These are phyloP conservation scores for Aspergillus nanangensis DNA, from an alignment of 495 filamentous ascomycete species.

Conservation along the genomic window DNA sequence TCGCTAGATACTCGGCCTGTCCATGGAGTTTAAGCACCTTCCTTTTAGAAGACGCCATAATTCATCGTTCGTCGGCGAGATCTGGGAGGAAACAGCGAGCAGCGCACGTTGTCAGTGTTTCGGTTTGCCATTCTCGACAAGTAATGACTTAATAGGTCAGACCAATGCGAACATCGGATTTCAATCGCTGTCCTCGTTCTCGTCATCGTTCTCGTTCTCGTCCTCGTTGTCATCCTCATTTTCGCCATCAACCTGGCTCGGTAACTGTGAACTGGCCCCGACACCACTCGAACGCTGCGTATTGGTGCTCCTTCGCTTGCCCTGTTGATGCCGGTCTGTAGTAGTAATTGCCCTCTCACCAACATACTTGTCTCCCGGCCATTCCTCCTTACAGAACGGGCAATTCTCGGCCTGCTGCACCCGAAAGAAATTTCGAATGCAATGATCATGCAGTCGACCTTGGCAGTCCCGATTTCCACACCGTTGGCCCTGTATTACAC, in stretches of 20 bases:
- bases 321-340: slow-evolving; percentile 21
- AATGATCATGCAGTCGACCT: slow-evolving; percentile 73
- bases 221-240: slow-evolving; percentile 5
- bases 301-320: slow-evolving; percentile 26
- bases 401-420: slow-evolving; percentile 60
- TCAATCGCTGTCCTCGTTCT: too few species aligned
- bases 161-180: too few species aligned
- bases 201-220: not conserved
- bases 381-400: slow-evolving; percentile 65
- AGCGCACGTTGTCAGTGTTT: too few species aligned
- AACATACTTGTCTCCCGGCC: slow-evolving; percentile 73
- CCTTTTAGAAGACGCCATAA: too few species aligned
- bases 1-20: too few species aligned
- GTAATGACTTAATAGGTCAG: too few species aligned
- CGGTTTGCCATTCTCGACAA: too few species aligned
- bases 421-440: slow-evolving; percentile 67
- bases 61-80: too few species aligned
- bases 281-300: slow-evolving; percentile 10
- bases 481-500: slow-evolving; percentile 60
- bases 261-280: slow-evolving; percentile 8
- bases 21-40: too few species aligned
- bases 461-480: slow-evolving; percentile 65
- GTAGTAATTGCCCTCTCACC: slow-evolving; percentile 67
- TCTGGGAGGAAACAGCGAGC: too few species aligned
- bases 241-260: not conserved